Conservation (phyloP, 1,284 basidiomycete genomes). For the Ustilago crameri region DNA sequence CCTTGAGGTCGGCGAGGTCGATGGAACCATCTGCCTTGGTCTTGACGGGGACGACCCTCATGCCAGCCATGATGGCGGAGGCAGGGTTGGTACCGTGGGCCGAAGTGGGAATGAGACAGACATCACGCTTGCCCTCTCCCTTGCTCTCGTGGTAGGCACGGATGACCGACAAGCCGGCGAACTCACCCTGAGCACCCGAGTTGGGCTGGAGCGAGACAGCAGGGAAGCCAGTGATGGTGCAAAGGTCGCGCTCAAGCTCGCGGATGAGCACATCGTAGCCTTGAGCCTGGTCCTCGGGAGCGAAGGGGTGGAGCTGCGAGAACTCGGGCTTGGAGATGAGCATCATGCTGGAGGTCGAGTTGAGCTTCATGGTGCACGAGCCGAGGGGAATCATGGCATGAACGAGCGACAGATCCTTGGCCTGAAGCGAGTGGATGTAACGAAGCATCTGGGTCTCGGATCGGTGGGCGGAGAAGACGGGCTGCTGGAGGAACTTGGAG, state of each 20-base stretch:
- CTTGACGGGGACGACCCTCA: constrained; percentile 95
- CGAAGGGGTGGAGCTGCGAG: constrained; percentile 89
- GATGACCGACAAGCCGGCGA: constrained; percentile 91
- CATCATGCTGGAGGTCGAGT: constrained; percentile 82
- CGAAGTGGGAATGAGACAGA: constrained; percentile 93
- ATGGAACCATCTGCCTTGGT: constrained; percentile 86
- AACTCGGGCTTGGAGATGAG: constrained; percentile 95
- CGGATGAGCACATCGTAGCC: constrained; percentile 86
- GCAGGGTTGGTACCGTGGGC: constrained; percentile 83
- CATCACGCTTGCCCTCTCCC: constrained; percentile 84
- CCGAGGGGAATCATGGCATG: constrained; percentile 98
- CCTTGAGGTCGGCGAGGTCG: constrained; percentile 84
- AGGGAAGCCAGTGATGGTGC: constrained; percentile 93
- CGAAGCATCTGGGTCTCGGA: constrained; percentile 96
- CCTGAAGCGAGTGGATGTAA: constrained; percentile 88
- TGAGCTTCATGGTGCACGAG: constrained; percentile 72
- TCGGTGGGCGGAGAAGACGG: constrained; percentile 88
- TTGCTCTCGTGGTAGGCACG: constrained; percentile 90
- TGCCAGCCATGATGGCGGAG: constrained; percentile 94
- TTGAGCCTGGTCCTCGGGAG: constrained; percentile 85
- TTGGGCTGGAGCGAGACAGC: constrained; percentile 96
- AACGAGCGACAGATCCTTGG: constrained; percentile 92
- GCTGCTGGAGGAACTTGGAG: constrained; percentile 82
- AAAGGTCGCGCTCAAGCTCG: constrained; percentile 90
- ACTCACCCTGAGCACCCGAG: constrained; percentile 95